phyloP scores from a whole-genome alignment of 1,139 yeast genomes.

The Geotrichum phurueaensis region DNA sequence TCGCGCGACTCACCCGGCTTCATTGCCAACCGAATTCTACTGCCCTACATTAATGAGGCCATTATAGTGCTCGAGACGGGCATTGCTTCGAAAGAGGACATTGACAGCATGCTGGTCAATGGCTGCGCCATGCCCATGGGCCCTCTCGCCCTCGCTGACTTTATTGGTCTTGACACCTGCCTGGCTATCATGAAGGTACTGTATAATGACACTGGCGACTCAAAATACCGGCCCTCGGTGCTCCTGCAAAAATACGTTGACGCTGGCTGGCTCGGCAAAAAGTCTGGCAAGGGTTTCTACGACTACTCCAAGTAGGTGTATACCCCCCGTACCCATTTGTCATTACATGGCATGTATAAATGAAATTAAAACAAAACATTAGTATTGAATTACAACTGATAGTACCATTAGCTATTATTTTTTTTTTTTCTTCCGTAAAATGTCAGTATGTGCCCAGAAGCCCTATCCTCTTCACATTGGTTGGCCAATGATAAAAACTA shows the following conservation, averaged over 20 bases:
- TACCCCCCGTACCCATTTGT: no score
- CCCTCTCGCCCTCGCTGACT: conserved; percentile 41
- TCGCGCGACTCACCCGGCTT: conserved; percentile 42
- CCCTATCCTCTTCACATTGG: no score
- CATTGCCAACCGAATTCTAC: conserved; percentile 40
- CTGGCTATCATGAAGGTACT: conserved; percentile 41
- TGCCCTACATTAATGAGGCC: conserved; percentile 44
- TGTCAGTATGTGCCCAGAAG: neutral
- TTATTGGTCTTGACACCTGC: conserved; percentile 43
- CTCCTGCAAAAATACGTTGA: conserved; percentile 39
- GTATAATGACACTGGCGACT: conserved; percentile 39
- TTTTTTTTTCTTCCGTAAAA: neutral
- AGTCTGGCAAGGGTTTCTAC: conserved; percentile 41
- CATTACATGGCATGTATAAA: no score
- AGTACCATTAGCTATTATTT: neutral
- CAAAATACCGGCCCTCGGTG: conserved; percentile 41
- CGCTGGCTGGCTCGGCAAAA: conserved; percentile 42
- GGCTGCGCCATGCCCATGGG: conserved; percentile 48
- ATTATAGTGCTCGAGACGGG: conserved; percentile 41
- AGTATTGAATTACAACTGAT: neutral
- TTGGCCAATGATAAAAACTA: neutral
- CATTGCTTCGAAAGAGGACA: conserved; percentile 38
- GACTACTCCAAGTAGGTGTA: conserved; percentile 26
- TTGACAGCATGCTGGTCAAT: conserved; percentile 42
- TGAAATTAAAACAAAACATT: no score